Evolutionary conservation across 495 filamentous ascomycete genomes (phyloP), one percentile per base, ranked within the genome.

Genomic region (Melanomma pulvis-pyrius): DNA sequence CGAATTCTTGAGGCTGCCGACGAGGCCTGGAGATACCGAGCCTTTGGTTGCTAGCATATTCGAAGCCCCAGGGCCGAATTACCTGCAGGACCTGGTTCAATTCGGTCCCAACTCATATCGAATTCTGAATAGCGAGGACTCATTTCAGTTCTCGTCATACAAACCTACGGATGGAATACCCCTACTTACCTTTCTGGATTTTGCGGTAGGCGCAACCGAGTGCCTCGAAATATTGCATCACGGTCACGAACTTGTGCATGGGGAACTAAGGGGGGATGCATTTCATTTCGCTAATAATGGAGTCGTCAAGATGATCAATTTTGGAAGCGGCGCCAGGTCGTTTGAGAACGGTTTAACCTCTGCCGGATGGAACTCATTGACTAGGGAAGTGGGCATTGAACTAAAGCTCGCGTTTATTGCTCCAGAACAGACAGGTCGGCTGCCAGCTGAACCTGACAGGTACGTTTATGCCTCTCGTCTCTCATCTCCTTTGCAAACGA

Each of bases 271-370:
- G 24, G 88, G 85, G 0, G 92, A 97, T 77, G 90, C 92, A 0
- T 97, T 96, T 73, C 91, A 96, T 71, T 93, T 88, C 77, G 86
- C 87, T 71, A 84, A 90, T 49, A 83, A 81, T 8, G 84, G 86
- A 24, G 74, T 79, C 32, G 92, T 96, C 57, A 92, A 88, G 75
- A 79, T 97, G 48, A 84, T 90, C 52, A 92, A 91, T 50, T 90
- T 92, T 71, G 92, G 92, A 26, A 92, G 90, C 36, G 92, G 92
- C 5, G 80, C 91, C 13, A 80, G 90, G 57, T 90, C 91, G 4
- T 96, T 96, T 70, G 92, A 97, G 77, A 88, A 94, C 78, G 90
- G 91, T 19, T 79, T 97, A 41, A 90, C 87, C 15, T 91, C 89
- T 69, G 87, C 88, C 50, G 91, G 91, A 46, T 97, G 92, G 92